Conservation (phyloP, 2,329 filamentous ascomycete genomes). For the Hymenoscyphus salicellus region DNA sequence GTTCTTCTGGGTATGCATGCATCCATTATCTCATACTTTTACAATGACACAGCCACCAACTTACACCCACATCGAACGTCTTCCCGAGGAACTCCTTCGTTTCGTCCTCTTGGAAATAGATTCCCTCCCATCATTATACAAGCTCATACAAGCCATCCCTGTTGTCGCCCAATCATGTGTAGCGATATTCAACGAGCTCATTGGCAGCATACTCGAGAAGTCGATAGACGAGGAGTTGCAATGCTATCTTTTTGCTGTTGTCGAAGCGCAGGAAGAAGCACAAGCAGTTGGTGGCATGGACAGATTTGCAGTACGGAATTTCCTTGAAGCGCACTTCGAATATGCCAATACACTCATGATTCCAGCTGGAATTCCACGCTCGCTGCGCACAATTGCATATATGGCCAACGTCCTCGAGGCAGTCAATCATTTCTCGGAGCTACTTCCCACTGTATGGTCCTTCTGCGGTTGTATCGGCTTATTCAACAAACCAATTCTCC, state of each 20-base stretch:
- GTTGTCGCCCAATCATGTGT: neutral
- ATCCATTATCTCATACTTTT: neutral
- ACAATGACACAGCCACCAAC: neutral
- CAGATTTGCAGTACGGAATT: neutral
- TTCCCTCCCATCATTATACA: slow-evolving; percentile 2
- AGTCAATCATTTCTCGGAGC: neutral
- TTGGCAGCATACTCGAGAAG: slow-evolving; percentile 11
- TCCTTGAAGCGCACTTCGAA: slow-evolving; percentile 1
- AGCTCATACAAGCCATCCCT: neutral
- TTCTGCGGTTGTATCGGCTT: neutral
- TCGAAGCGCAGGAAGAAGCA: neutral
- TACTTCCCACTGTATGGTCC: neutral
- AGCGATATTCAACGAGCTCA: neutral
- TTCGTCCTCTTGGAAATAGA: neutral
- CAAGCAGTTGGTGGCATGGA: neutral
- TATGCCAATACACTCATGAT: neutral
- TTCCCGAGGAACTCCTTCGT: slow-evolving; percentile 10
- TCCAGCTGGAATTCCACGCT: neutral
- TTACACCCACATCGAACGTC: slow-evolving; percentile 13
- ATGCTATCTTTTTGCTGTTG: slow-evolving; percentile 5
- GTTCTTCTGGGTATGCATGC: neutral
- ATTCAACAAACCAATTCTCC: neutral
- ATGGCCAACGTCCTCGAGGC: neutral
- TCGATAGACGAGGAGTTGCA: slow-evolving; percentile 7
- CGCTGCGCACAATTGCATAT: neutral